These are phyloP conservation scores for Monosporascus sp. DNA, from an alignment of 2,329 filamentous ascomycete genomes.

Conservation along the genomic window DNA sequence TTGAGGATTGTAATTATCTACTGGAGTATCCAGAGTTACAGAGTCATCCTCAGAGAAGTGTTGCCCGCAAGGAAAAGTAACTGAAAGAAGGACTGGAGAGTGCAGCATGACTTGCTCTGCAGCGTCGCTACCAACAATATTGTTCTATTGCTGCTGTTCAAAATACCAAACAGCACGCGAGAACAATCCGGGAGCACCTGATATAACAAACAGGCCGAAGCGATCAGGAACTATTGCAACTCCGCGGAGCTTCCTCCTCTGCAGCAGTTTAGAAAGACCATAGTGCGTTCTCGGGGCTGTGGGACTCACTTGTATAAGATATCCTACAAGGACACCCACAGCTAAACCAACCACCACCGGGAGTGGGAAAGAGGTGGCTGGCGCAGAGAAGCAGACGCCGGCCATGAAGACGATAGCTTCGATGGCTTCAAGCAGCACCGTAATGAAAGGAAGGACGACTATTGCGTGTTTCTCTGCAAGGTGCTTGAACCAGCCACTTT, in stretches of 20 bases:
- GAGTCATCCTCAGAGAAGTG: background rate
- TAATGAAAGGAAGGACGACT: constrained; percentile 83
- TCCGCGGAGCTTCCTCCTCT: constrained; percentile 60
- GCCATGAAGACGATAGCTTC: constrained; percentile 84
- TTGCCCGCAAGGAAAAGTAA: too few relatives aligned
- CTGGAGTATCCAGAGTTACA: background rate
- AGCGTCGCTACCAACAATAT: constrained; percentile 54
- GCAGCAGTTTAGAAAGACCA: constrained; percentile 4
- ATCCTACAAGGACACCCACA: constrained; percentile 64
- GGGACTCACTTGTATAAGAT: constrained; percentile 65
- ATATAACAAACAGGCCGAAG: constrained; percentile 78
- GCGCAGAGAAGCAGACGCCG: constrained; percentile 72
- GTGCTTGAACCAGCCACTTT: constrained; percentile 47
- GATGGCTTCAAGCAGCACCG: constrained; percentile 80
- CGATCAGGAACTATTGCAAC: constrained; percentile 73
- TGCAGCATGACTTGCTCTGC: constrained; percentile 24
- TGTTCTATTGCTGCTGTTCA: constrained; percentile 65
- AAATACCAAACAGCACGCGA: constrained; percentile 72
- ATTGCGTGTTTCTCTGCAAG: constrained; percentile 76
- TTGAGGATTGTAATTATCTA: background rate
- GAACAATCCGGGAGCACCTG: constrained; percentile 80
- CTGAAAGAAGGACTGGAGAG: too few relatives aligned
- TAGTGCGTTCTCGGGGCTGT: too few relatives aligned
- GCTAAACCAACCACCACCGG: constrained; percentile 67
- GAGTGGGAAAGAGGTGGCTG: constrained; percentile 71